Evolutionary conservation across 1,284 basidiomycete genomes (phyloP).

Genomic region (Takashimella tepidaria): DNA sequence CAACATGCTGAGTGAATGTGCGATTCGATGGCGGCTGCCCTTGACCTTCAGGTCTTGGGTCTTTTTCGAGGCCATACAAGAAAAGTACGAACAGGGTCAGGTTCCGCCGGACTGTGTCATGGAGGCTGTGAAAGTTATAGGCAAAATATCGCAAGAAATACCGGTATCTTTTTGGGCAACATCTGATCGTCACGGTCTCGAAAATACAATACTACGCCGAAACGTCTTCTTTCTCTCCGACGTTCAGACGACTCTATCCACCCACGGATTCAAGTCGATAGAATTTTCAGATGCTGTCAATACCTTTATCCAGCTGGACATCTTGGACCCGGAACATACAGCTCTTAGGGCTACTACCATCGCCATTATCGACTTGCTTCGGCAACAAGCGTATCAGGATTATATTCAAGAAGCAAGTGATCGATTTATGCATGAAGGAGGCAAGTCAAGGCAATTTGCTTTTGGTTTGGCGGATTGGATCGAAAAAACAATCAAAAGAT

Average conservation of each 20-base stretch:
- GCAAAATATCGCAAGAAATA: slow-evolving; percentile 64
- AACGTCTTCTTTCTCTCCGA: slow-evolving; percentile 29
- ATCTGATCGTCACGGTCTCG: slow-evolving; percentile 53
- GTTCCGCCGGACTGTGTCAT: slow-evolving; percentile 92
- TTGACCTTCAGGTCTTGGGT: slow-evolving; percentile 70
- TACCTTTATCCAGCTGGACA: slow-evolving; percentile 62
- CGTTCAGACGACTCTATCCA: slow-evolving; percentile 20
- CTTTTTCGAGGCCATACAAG: slow-evolving; percentile 81
- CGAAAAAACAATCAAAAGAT: slow-evolving; percentile 73
- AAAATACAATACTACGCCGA: slow-evolving; percentile 19
- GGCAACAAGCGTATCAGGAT: slow-evolving; percentile 61
- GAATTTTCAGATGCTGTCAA: slow-evolving; percentile 66
- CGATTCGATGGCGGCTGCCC: slow-evolving; percentile 80
- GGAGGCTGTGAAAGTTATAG: slow-evolving; percentile 73
- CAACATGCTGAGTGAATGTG: slow-evolving; percentile 81
- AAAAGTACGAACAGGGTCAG: slow-evolving; percentile 81
- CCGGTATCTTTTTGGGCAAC: slow-evolving; percentile 71
- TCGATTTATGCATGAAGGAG: slow-evolving; percentile 26
- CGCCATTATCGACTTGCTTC: slow-evolving; percentile 64
- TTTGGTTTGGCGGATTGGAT: slow-evolving; percentile 81
- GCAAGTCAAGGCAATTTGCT: slow-evolving; percentile 31
- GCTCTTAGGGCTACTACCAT: slow-evolving; percentile 50
- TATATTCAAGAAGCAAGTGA: slow-evolving; percentile 65
- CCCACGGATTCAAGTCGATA: slow-evolving; percentile 51
- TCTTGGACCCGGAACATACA: slow-evolving; percentile 51